These are phyloP conservation scores for Leccinum arenicola DNA, from an alignment of 768 basidiomycete species.

Conservation along the genomic window DNA sequence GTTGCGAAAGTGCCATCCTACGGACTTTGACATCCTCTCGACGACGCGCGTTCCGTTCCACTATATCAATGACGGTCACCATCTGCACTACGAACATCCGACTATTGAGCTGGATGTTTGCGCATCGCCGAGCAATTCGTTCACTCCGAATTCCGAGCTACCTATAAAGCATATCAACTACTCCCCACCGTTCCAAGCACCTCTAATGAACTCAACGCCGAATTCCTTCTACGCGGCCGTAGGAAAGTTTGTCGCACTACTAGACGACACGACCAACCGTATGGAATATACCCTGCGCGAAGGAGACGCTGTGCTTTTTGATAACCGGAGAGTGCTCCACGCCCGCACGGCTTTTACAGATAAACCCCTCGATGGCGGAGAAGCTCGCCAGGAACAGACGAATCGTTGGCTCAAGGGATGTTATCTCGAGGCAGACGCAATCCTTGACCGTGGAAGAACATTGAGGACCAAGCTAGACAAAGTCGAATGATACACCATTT, in stretches of 20 bases:
- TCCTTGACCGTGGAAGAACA: constrained; percentile 60
- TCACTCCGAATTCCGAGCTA: constrained; percentile 5
- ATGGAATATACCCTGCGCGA: constrained; percentile 70
- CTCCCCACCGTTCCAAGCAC: constrained; percentile 93
- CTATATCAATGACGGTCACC: constrained; percentile 89
- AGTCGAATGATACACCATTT: not conserved
- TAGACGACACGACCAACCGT: constrained; percentile 50
- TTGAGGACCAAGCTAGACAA: constrained; percentile 33
- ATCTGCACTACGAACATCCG: constrained; percentile 67
- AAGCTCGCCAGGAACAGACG: constrained; percentile 43
- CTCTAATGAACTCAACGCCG: constrained; percentile 53
- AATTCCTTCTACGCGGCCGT: constrained; percentile 62
- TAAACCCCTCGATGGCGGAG: constrained; percentile 24
- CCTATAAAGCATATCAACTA: constrained; percentile 77
- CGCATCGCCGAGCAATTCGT: constrained; percentile 8
- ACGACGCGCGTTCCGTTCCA: constrained; percentile 77
- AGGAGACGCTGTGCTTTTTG: constrained; percentile 87
- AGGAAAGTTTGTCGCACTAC: constrained; percentile 50
- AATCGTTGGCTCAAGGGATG: constrained; percentile 91
- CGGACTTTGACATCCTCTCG: constrained; percentile 57
- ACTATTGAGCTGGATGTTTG: constrained; percentile 62
- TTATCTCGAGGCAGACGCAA: constrained; percentile 66
- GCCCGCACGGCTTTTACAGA: constrained; percentile 76
- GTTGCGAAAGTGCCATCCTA: constrained; percentile 44
- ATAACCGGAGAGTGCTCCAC: constrained; percentile 88